Percentiles rank a stretch among this genome's conserved stretches.
Conservation (phyloP, 2,329 filamentous ascomycete genomes). For the Arthrobotrys conoides region DNA sequence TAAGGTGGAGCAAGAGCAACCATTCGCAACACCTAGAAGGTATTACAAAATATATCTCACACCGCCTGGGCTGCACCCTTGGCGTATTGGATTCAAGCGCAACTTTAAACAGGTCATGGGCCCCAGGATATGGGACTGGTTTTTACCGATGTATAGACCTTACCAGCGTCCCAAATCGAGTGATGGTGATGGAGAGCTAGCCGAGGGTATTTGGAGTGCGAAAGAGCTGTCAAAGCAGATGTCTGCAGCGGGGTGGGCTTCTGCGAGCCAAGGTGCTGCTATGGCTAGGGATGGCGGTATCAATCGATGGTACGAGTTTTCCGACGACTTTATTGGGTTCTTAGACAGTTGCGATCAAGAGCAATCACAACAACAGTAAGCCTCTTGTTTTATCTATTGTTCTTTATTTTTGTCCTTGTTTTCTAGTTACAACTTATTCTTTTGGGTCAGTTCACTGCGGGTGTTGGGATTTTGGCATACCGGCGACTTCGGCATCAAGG, state of each 20-base stretch:
- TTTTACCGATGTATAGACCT: conserved; percentile 48
- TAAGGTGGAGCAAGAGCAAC: conserved; percentile 17
- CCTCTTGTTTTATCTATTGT: conserved; percentile 19
- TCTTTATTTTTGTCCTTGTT: conserved; percentile 20
- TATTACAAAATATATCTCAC: conserved; percentile 60
- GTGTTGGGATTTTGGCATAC: conserved; percentile 30
- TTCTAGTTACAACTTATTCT: background rate
- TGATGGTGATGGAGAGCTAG: conserved; percentile 53
- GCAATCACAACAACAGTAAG: background rate
- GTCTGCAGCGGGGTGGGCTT: conserved; percentile 42
- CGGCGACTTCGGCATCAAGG: conserved; percentile 20
- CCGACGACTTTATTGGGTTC: conserved; percentile 52
- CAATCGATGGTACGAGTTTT: conserved; percentile 55
- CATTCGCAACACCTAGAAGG: conserved; percentile 28
- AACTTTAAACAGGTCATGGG: conserved; percentile 60
- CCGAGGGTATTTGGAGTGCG: conserved; percentile 42
- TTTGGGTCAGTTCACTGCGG: background rate
- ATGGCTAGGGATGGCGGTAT: conserved; percentile 56
- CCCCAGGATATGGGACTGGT: conserved; percentile 55
- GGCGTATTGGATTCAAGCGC: conserved; percentile 53
- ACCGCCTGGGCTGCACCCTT: conserved; percentile 47
- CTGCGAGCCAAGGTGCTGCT: conserved; percentile 37
- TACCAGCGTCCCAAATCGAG: conserved; percentile 47
- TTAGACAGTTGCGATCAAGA: conserved; percentile 49
- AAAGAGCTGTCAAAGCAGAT: conserved; percentile 55